Evolutionary conservation across 1,139 yeast species (phyloP).

Genomic region (Pichia sp.): DNA sequence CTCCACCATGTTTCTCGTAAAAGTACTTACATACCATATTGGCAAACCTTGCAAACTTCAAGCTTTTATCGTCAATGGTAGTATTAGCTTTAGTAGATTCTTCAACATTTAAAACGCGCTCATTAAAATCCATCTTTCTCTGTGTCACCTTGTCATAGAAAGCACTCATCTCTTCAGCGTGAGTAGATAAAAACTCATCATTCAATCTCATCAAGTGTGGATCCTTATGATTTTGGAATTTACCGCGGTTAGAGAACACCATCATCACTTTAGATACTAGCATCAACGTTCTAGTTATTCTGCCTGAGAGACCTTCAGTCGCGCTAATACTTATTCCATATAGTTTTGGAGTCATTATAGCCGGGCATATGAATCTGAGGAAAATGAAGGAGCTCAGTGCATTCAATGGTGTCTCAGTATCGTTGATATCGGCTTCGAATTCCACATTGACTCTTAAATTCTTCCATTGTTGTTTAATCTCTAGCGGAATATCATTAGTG

Average conservation of each 20-base stretch:
- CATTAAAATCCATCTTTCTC: slow-evolving; percentile 58
- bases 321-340: slow-evolving; percentile 74
- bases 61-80: no score
- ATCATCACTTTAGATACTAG: slow-evolving; percentile 75
- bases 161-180: slow-evolving; percentile 50
- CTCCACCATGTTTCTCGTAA: no score
- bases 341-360: slow-evolving; percentile 79
- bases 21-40: no score
- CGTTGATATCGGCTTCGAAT: slow-evolving; percentile 26
- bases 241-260: slow-evolving; percentile 70
- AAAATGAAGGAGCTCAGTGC: slow-evolving; percentile 81
- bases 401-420: slow-evolving; percentile 46
- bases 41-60: no score
- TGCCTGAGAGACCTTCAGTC: slow-evolving; percentile 61
- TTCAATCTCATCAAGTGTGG: slow-evolving; percentile 73
- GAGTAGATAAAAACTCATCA: slow-evolving; percentile 46
- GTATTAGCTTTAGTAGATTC: no score
- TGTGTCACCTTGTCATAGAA: slow-evolving; percentile 73
- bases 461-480: slow-evolving; percentile 55
- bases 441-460: slow-evolving; percentile 56
- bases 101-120: slow-evolving; percentile 48
- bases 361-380: slow-evolving; percentile 85
- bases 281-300: slow-evolving; percentile 70
- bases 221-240: slow-evolving; percentile 71
- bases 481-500: slow-evolving; percentile 69